Evolutionary conservation across 345 rosid genomes (phyloP), one percentile per base, ranked within the genome.

Genomic region (Eutrema yunnanense): DNA sequence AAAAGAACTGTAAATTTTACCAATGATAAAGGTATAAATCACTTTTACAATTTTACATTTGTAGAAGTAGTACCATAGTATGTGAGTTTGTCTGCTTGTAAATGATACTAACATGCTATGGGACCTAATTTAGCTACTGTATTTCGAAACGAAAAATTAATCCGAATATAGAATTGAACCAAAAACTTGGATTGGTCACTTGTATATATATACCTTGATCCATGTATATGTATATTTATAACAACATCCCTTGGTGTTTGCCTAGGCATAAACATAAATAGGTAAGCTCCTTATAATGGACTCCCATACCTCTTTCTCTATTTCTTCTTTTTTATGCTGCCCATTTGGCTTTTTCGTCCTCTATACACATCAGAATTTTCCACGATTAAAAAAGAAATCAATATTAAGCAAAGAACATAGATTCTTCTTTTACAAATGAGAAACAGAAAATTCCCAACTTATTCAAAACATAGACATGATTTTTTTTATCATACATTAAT

Each of bases 231-330:
- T 50, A 36, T 9, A 42, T 68, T 60, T 52, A 44, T 53, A 69
- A 55, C 55, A 59, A 51, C 75, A 76, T 69, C 52, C 9, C 71
- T 46, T 76, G 32, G 7, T 69, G 79, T 75, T 69, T 69, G 70
- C 30, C 52, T 75, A 61, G 40, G 16, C n/a, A 61, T 52, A 67
- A 42, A 61, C 9, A 46, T 29, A 55, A 5, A 54, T 62, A 69
- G 57, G 74, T 47, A 76, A 76, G 71, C 59, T 62, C 54, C 29
- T 53, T 43, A 37, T 34, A 40, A 54, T 75, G 60, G 75, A 64
- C 34, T 55, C 42, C 22, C 60, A 69, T 84, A 94, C 98, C 96
- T 94, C 97, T 84, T 86, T 84, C 86, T 90, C 89, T 37, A 90
- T 87, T 58, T 80, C 87, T 73, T 86, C 96, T 79, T 72, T 87